phyloP scores from a whole-genome alignment of 345 rosid species.

The Raphanus sativus region DNA sequence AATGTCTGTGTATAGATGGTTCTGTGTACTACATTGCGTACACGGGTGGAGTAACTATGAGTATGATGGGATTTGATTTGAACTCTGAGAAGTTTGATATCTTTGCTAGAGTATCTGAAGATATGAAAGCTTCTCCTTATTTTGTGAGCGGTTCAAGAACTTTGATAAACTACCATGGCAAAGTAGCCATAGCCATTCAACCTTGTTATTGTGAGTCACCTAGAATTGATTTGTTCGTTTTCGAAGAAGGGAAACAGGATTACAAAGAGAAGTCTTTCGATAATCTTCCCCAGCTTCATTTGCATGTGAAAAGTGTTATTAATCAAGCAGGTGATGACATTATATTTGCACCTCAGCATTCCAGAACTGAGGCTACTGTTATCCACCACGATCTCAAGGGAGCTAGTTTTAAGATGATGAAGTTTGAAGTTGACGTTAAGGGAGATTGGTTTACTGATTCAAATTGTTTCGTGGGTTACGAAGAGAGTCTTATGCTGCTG shows the following conservation, averaged over 20 bases:
- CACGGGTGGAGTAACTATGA: background rate
- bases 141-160: background rate
- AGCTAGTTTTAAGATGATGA: background rate
- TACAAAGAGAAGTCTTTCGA: background rate
- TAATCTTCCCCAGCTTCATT: background rate
- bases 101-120: background rate
- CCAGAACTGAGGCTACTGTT: background rate
- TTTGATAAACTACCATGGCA: background rate
- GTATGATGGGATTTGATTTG: background rate
- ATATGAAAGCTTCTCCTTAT: background rate
- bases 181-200: background rate
- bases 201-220: too few relatives aligned
- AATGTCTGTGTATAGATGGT: background rate
- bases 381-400: background rate
- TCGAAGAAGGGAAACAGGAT: background rate
- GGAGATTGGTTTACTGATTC: background rate
- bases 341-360: background rate
- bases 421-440: background rate
- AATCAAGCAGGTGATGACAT: background rate
- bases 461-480: background rate
- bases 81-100: background rate
- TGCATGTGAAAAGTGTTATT: background rate
- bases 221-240: background rate
- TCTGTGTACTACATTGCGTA: background rate
- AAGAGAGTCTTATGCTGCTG: background rate